Base-by-base conservation (phyloP, 345 rosid species). In the Draba incana region DNA sequence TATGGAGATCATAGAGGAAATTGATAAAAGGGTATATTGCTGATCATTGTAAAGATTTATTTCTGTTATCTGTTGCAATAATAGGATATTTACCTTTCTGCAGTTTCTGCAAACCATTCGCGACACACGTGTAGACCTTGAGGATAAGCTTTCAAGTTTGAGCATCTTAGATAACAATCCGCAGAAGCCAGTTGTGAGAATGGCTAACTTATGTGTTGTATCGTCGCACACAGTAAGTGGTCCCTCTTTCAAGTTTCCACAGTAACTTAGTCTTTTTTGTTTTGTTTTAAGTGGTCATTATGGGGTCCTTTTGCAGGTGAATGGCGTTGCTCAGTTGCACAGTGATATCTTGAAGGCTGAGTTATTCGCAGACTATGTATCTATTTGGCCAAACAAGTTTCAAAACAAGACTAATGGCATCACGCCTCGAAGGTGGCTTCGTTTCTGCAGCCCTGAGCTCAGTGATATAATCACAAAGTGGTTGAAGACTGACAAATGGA, bases 391-490 rank as follows among this genome's bases (percentile, higher is more conserved):
- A 49, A 83, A 74, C 77, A 90, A 88, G 79, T 89, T 93, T 78
- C 97, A 93, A 81, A 93, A 93, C 52, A 93, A 93, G 80, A 93
- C 97, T 50, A 93, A 93, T 69, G 98, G 98, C 59, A 87, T 93
- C 49, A 93, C 98, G 65, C 97, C 98, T 69, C 96, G 96, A 51
- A 83, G 98, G 39, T 93, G 98, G 98, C 91, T 93, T 68, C 81
- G 85, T 33, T 93, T 93, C 78, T 93, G 98, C 84, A 93, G 85
- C 78, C 97, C 97, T 65, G 96, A 90, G 85, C 96, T 93, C 45
- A 88, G 98, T 83, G 77, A 78, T 71, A 85, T 93, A 74, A 93
- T 93, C 76, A 88, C 96, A 38, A 90, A 87, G 79, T 84, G 96
- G 92, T 82, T 93, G 69, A 87, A 87, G 78, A 88, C 97, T 33